Conservation (phyloP, 805 yeast species). For the Saturnispora sanitii region DNA sequence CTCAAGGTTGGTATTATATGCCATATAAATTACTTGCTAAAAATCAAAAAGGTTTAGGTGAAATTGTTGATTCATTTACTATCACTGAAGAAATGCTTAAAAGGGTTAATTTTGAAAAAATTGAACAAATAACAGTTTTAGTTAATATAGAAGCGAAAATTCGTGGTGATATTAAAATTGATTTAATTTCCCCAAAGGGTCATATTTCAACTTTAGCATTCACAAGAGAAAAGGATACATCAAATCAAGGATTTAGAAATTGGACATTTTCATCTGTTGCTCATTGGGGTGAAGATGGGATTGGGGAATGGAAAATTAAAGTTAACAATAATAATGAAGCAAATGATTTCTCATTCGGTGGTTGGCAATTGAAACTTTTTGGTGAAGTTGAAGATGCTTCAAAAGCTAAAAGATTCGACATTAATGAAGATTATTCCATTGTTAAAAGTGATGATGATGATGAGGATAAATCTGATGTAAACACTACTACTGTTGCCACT, state of each 20-base stretch:
- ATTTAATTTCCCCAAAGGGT: conserved; percentile 67
- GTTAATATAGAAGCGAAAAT: conserved; percentile 54
- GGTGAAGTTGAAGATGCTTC: conserved; percentile 67
- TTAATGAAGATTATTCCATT: conserved; percentile 38
- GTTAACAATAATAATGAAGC: conserved; percentile 39
- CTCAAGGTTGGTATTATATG: conserved; percentile 73
- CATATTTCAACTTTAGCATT: conserved; percentile 65
- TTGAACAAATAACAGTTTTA: conserved; percentile 82
- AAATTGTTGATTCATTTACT: conserved; percentile 30
- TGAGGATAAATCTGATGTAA: conserved; percentile 8
- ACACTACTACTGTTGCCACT: background rate
- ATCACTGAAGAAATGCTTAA: conserved; percentile 42
- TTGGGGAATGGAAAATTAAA: conserved; percentile 73
- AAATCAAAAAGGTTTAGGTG: conserved; percentile 15
- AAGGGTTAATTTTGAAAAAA: conserved; percentile 49
- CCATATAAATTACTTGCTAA: conserved; percentile 31
- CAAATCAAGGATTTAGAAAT: conserved; percentile 57
- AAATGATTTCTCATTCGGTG: conserved; percentile 35
- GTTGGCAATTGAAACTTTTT: conserved; percentile 74
- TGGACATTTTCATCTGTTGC: conserved; percentile 98
- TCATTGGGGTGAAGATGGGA: conserved; percentile 85
- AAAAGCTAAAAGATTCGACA: conserved; percentile 47
- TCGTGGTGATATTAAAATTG: conserved; percentile 64
- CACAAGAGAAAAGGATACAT: conserved; percentile 48
- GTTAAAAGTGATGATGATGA: conserved; percentile 11